Evolutionary conservation across 768 basidiomycete species (phyloP).

Genomic region (Macrolepiota dolichaula): DNA sequence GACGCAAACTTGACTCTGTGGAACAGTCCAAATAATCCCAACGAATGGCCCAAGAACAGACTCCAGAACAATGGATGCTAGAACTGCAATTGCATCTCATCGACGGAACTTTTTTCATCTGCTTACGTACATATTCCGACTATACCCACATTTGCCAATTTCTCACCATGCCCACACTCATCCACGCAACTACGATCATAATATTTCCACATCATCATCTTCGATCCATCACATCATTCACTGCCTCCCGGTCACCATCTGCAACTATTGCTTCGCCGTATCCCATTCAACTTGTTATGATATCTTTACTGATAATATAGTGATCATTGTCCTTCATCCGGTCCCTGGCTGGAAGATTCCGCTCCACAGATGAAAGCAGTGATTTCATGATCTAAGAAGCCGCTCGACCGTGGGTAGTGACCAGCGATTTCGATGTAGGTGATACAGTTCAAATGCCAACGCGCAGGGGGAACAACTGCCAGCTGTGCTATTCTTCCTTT

Average conservation of each 20-base stretch:
- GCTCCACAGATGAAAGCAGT: neutral
- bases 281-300: slow-evolving; percentile 3
- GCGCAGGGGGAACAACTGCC: neutral
- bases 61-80: slow-evolving; percentile 17
- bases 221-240: neutral
- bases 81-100: neutral
- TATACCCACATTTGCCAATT: neutral
- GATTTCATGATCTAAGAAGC: neutral
- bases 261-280: neutral
- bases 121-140: neutral
- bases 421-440: neutral
- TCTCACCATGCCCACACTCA: slow-evolving; percentile 4
- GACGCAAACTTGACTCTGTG: slow-evolving; percentile 41
- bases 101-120: neutral
- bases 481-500: neutral
- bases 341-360: neutral
- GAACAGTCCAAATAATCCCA: slow-evolving; percentile 26
- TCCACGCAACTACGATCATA: neutral
- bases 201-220: neutral
- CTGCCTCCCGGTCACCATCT: neutral
- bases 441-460: neutral
- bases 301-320: slow-evolving; percentile 8
- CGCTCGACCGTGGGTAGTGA: neutral
- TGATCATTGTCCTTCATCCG: neutral
- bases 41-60: slow-evolving; percentile 37